phyloP scores from a whole-genome alignment of 331 rosid species.

The Pyrus hybrid region DNA sequence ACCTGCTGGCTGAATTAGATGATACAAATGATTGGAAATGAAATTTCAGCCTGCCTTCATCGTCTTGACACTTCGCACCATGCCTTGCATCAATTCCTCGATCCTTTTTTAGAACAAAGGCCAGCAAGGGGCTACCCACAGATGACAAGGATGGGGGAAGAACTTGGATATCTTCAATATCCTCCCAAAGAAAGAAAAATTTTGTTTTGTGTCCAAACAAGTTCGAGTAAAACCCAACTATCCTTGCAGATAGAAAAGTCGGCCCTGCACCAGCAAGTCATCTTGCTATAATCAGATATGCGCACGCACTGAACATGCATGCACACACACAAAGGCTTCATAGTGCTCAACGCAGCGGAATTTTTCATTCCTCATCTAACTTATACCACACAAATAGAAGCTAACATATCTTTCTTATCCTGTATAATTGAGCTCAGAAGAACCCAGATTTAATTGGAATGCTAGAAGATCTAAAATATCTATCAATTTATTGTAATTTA shows the following conservation, averaged over 20 bases:
- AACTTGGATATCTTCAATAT: slow-evolving; percentile 65
- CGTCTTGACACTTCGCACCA: slow-evolving; percentile 77
- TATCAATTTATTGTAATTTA: neutral
- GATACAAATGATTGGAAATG: slow-evolving; percentile 81
- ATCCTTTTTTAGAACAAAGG: slow-evolving; percentile 50
- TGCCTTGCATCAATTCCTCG: slow-evolving; percentile 78
- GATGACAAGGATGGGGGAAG: slow-evolving; percentile 70
- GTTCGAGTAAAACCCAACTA: slow-evolving; percentile 70
- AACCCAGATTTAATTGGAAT: neutral
- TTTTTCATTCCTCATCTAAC: neutral
- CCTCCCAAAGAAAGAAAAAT: slow-evolving; percentile 92
- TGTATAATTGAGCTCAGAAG: neutral
- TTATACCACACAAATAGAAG: neutral
- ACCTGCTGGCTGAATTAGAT: slow-evolving; percentile 68
- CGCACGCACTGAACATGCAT: neutral
- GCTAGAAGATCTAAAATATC: neutral
- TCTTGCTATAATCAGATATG: neutral
- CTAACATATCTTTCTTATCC: neutral
- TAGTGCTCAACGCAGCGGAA: neutral
- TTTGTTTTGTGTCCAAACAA: slow-evolving; percentile 86
- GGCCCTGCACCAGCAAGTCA: slow-evolving; percentile 50
- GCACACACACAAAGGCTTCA: neutral
- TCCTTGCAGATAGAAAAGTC: slow-evolving; percentile 79
- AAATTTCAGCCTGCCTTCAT: slow-evolving; percentile 81
- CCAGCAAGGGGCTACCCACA: slow-evolving; percentile 70